Base-by-base conservation (phyloP, 1,284 basidiomycete genomes). In the Golubevia sp. region DNA sequence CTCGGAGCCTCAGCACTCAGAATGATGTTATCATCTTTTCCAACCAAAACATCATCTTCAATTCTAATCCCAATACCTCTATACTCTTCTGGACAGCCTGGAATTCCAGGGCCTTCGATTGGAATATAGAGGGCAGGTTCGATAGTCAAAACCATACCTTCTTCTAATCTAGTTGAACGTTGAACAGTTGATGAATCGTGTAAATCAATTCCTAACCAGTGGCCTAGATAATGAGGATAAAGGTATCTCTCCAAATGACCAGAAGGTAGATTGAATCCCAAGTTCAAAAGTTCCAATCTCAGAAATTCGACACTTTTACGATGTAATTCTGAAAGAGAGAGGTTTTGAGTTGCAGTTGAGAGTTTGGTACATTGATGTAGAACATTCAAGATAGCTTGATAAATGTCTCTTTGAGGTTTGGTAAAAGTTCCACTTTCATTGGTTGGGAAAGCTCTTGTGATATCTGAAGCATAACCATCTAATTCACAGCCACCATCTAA, bases 161-260 rank as follows among this genome's bases (percentile, higher is more conserved):
- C 49, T 49, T 76, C 57, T 44, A 83, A 60, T 44, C 62, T 63
- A 0, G 71, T 74, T 2, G 68, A 68, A 2, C 80, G 62, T 38
- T 74, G 68, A 3, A 82, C 62, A 2, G 65, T 68, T 8, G 76
- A 64, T 11, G 74, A 77, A 59, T 83, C 80, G 64, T 83, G 80
- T 67, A 83, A 61, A 56, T 83, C 92, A 63, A 93, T 89, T 15
- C 92, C 92, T 61, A 94, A 89, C 18, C 91, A 91, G 84, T 97
- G 92, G 56, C 91, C 90, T 56, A 96, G 84, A 67, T 90, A 93
- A 85, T 96, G 93, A 1, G 94, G 93, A 79, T 94, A 96, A 60
- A 95, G 83, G 21, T 89, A 84, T 55, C 90, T 85, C 78, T 94
- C 92, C 21, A 97, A 84, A 62, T 91, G 67, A 1, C 89, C 89